Evolutionary conservation across 2,329 filamentous ascomycete species (phyloP), one percentile per base, ranked within the genome.

Genomic region (Trichoderma arundinaceum): DNA sequence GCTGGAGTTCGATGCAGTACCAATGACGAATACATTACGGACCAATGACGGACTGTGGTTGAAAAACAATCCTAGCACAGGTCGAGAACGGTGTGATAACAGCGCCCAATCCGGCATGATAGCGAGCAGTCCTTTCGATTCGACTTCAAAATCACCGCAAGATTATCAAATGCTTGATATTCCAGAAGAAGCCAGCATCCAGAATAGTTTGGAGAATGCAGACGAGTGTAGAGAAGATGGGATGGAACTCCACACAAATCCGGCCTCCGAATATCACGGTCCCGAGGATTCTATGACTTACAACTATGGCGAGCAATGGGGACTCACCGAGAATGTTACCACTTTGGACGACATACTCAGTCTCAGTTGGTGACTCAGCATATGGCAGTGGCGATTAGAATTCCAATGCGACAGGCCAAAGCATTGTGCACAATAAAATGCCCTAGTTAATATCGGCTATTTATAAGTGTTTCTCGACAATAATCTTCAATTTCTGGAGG

Each of bases 401-500:
- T 2, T 4, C 4, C 2, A 3, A 28, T 28, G 22, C 22, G 22
- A 28, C 2, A 28, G 22, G 22, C 22, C 4, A 28, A 28, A 28
- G 22, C 2, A 28, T 28, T 28, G 2, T 28, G 2, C 2, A 28
- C 4, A 28, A 28, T 28, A 28, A 4, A 2, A 28, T 28, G 2
- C 4, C 4, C 22, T 28, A 28, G 22, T 28, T 4, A 28, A 28
- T 28, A 4, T 28, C 4, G 22, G 22, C 22, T 28, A 28, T 28
- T 28, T 4, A 52, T 43, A 43, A 28, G 33, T 60, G 2, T 68
- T 77, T 79, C 10, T 75, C 74, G 71, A 84, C 76, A 9, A 84
- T 77, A 7, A 76, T 75, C 70, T 78, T 82, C 1, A 85, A 75
- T 66, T 73, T 75, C 7, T 80, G 78, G 57, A 85, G 73, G 15